A percentile compares a stretch with the other conserved stretches of the same genome.
phyloP scores from a whole-genome alignment of 1,139 yeast species.

The Yamadazyma triangularis region DNA sequence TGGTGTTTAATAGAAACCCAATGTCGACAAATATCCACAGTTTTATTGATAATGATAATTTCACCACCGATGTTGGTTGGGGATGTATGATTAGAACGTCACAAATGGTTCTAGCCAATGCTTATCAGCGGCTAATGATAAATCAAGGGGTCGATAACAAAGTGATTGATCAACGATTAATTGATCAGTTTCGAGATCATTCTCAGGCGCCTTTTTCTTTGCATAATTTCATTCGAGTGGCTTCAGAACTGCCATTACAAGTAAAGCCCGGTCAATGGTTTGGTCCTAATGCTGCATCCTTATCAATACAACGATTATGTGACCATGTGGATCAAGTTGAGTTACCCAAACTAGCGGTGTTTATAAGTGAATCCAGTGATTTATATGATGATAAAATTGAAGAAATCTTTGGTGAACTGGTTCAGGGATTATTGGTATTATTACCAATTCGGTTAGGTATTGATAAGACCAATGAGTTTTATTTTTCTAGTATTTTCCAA shows the following conservation, averaged over 20 bases:
- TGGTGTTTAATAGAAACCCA: slow-evolving; percentile 32
- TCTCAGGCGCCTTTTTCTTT: slow-evolving; percentile 68
- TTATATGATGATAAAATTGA: slow-evolving; percentile 57
- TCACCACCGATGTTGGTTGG: slow-evolving; percentile 95
- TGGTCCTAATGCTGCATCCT: slow-evolving; percentile 88
- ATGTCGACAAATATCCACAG: slow-evolving; percentile 25
- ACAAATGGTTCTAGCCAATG: slow-evolving; percentile 83
- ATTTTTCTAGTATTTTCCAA: slow-evolving; percentile 65
- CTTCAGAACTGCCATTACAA: slow-evolving; percentile 56
- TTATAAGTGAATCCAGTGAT: slow-evolving; percentile 72
- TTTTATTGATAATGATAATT: slow-evolving; percentile 46
- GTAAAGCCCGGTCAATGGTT: slow-evolving; percentile 96
- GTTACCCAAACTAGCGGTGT: slow-evolving; percentile 37
- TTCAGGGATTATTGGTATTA: slow-evolving; percentile 46
- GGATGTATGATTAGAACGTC: slow-evolving; percentile 98
- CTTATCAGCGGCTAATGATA: slow-evolving; percentile 27
- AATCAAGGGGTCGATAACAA: slow-evolving; percentile 1
- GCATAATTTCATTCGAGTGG: slow-evolving; percentile 80
- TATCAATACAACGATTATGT: slow-evolving; percentile 45
- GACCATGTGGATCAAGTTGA: slow-evolving; percentile 17
- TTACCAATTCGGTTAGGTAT: slow-evolving; percentile 84
- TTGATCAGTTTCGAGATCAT: slow-evolving; percentile 64
- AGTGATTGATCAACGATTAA: slow-evolving; percentile 10
- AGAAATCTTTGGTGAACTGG: slow-evolving; percentile 9
- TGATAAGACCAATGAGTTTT: slow-evolving; percentile 64